Evolutionary conservation across 1,284 basidiomycete species (phyloP), one percentile per base, ranked within the genome.

Genomic region (Malassezia brasiliensis): DNA sequence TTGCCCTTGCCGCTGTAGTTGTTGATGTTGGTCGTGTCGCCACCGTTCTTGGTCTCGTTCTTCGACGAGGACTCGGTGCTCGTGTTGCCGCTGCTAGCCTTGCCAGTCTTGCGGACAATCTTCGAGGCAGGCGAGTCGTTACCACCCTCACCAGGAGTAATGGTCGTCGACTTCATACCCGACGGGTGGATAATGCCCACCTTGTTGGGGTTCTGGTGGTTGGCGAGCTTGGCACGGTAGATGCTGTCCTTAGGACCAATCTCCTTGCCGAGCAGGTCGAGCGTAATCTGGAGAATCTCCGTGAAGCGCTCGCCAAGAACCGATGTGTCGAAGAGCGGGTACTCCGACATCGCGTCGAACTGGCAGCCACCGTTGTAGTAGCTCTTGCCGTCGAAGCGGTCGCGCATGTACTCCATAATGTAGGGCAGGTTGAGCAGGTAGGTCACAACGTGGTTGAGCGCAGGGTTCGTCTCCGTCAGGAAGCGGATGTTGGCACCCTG

Each of bases 401-500:
- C 55, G 17, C 50, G 50, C 55, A 57, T 57, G 41, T 35, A 57
- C 30, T 41, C n/a, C 32, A 57, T n/a, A 17, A 57, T 47, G 50
- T 57, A 52, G 10, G 55, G 55, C 30, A 52, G 15, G 50, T 52
- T 49, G 10, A 40, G 14, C 38, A 57, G 51, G 50, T 57, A 57
- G 32, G 55, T 52, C n/a, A 15, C 11, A 1, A 57, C 50, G 40
- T 57, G 55, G 42, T 47, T 41, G 14, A 57, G 32, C 12, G 66
- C 62, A 14, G 53, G 52, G 17, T 62, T 36, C 6, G 62, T 57
- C 41, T 58, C 59, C 7, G 59, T 47, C 25, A 59, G 49, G 53
- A 63, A 72, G n/a, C 61, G 55, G 48, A 72, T 65, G 58, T 69
- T 59, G 38, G 69, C 70, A 15, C 70, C 70, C 22, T 61, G 45